A percentile compares a stretch with the other conserved stretches of the same genome.
Conservation (phyloP, 192 early-diverging fungal species). For the Podila epicladia region DNA sequence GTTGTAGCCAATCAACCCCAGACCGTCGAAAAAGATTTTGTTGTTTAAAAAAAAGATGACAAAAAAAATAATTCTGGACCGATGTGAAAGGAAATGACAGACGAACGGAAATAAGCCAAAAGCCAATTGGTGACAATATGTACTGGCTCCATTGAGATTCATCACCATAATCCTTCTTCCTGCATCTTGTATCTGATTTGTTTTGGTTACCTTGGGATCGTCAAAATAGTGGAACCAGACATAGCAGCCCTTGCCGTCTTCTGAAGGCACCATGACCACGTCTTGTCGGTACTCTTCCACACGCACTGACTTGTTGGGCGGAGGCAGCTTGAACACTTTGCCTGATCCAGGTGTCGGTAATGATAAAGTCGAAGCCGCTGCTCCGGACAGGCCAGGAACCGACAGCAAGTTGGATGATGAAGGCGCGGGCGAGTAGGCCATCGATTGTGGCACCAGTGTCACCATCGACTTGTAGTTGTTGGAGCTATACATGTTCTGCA, state of each 20-base stretch:
- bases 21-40: too few relatives aligned
- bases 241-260: constrained; percentile 55
- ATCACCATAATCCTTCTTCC: not conserved
- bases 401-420: constrained; percentile 5
- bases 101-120: too few relatives aligned
- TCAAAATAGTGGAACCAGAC: constrained; percentile 64
- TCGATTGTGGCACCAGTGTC: constrained; percentile 25
- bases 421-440: not conserved
- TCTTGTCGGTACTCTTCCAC: constrained; percentile 62
- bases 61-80: too few relatives aligned
- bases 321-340: constrained; percentile 45
- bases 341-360: constrained; percentile 31
- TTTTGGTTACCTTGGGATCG: constrained; percentile 58
- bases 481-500: constrained; percentile 24
- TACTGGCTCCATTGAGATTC: not conserved
- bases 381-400: constrained; percentile 24
- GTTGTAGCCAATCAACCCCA: too few relatives aligned
- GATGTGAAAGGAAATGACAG: too few relatives aligned
- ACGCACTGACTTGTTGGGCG: constrained; percentile 53
- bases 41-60: too few relatives aligned
- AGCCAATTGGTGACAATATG: not conserved
- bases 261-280: constrained; percentile 53
- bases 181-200: too few relatives aligned
- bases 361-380: constrained; percentile 30
- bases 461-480: constrained; percentile 54